A percentile compares a stretch with the other conserved stretches of the same genome.
Conservation (phyloP, 1,284 basidiomycete genomes). For the Jaminaea rosea region DNA sequence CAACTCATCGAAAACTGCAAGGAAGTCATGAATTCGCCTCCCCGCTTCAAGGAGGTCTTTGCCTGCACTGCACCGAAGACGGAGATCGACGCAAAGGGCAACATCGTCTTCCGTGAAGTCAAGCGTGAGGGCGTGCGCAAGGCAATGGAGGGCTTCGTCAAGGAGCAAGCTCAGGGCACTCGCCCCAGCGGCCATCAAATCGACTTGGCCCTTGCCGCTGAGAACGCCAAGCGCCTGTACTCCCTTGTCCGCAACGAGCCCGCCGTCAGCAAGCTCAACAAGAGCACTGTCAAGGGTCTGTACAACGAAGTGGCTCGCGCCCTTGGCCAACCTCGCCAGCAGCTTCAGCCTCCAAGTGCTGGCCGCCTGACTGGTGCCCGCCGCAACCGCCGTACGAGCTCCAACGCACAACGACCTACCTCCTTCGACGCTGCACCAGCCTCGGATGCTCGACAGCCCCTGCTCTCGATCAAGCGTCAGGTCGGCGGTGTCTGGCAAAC, state of each 20-base stretch:
- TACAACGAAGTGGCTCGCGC: conserved; percentile 84
- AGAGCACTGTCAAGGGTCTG: conserved; percentile 89
- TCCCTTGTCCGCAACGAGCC: conserved; percentile 93
- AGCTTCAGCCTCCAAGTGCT: conserved; percentile 1
- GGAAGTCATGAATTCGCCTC: conserved; percentile 70
- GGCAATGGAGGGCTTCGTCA: conserved; percentile 86
- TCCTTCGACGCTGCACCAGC: conserved; percentile 51
- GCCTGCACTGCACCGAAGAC: conserved; percentile 86
- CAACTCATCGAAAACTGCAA: conserved; percentile 88
- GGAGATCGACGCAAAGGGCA: conserved; percentile 82
- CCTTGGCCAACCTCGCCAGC: conserved; percentile 54
- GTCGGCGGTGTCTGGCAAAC: conserved; percentile 95
- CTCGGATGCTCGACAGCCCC: conserved; percentile 58
- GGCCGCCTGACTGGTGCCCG: conserved; percentile 17
- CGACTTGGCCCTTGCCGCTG: conserved; percentile 79
- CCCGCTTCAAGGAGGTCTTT: conserved; percentile 66
- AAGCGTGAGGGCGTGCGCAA: conserved; percentile 91
- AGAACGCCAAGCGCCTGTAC: conserved; percentile 92
- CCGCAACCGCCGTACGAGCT: conserved; percentile 23
- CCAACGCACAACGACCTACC: conserved; percentile 57
- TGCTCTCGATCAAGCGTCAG: conserved; percentile 92
- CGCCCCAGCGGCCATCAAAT: conserved; percentile 49
- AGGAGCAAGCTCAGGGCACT: conserved; percentile 95
- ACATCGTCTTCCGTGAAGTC: conserved; percentile 88
- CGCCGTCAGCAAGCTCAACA: conserved; percentile 90